These are phyloP conservation scores for Psilocybe cubensis DNA, from an alignment of 768 basidiomycete genomes.

Conservation along the genomic window DNA sequence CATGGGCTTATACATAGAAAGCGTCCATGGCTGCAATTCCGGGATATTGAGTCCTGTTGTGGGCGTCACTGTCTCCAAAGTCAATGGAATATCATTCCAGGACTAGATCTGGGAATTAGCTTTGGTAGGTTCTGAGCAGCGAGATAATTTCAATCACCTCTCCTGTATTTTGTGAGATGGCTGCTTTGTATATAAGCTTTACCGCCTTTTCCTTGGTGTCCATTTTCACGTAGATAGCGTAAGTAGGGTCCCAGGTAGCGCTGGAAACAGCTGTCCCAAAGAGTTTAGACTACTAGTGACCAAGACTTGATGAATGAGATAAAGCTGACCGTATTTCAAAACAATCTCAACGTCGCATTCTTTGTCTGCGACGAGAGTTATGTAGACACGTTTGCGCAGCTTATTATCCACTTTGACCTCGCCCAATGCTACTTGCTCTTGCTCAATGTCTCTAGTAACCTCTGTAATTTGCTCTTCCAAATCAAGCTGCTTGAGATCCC, in stretches of 20 bases:
- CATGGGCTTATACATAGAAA: conserved; percentile 21
- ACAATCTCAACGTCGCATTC: conserved; percentile 41
- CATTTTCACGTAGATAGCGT: conserved; percentile 48
- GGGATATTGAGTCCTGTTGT: conserved; percentile 44
- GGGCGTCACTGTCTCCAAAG: conserved; percentile 46
- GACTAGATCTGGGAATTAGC: too few species aligned
- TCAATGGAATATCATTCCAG: conserved; percentile 45
- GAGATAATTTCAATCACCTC: too few species aligned
- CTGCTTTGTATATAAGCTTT: conserved; percentile 42
- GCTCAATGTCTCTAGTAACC: conserved; percentile 25
- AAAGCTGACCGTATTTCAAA: conserved; percentile 40
- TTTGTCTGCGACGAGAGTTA: conserved; percentile 39
- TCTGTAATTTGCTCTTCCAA: conserved; percentile 30
- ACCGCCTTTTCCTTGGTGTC: conserved; percentile 41
- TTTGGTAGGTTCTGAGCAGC: too few species aligned
- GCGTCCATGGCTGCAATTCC: conserved; percentile 38
- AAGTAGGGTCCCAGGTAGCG: conserved; percentile 41
- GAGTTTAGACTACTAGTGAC: conserved; percentile 30
- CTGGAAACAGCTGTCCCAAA: conserved; percentile 32
- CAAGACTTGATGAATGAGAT: neutral
- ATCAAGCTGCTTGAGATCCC: conserved; percentile 34
- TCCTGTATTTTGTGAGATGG: conserved; percentile 44
- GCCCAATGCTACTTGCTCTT: conserved; percentile 23
- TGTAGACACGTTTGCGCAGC: conserved; percentile 31
- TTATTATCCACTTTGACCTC: conserved; percentile 24